phyloP scores from a whole-genome alignment of 2,329 filamentous ascomycete species.

The Pseudogymnoascus sp. region DNA sequence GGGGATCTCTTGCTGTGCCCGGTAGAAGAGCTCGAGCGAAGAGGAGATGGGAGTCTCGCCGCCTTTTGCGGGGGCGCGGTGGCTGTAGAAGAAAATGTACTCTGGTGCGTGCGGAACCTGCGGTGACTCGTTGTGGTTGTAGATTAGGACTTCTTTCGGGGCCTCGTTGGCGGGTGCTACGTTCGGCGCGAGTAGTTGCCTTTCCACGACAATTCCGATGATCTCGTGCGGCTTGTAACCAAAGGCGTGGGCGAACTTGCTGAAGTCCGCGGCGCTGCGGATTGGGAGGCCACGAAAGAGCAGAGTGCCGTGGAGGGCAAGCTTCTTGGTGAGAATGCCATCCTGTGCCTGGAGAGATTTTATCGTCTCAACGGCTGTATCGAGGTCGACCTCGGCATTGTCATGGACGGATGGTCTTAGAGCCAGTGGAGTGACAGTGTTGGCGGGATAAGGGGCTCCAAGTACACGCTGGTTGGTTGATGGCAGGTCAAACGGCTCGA shows the following conservation, averaged over 20 bases:
- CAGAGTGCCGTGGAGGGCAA: slow-evolving; percentile 39
- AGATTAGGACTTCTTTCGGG: slow-evolving; percentile 40
- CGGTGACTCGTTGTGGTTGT: slow-evolving; percentile 44
- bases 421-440: slow-evolving; percentile 35
- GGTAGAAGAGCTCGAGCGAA: slow-evolving; percentile 39
- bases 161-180: slow-evolving; percentile 42
- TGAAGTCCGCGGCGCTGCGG: slow-evolving; percentile 38
- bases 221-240: slow-evolving; percentile 41
- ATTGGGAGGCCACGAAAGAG: slow-evolving; percentile 42
- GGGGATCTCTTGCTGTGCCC: slow-evolving; percentile 39
- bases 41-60: slow-evolving; percentile 42
- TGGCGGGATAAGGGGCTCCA: slow-evolving; percentile 32
- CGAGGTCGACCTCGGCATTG: slow-evolving; percentile 24
- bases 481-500: slow-evolving; percentile 35
- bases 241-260: slow-evolving; percentile 42
- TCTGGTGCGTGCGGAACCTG: slow-evolving; percentile 44
- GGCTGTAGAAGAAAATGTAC: slow-evolving; percentile 43
- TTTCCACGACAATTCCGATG: slow-evolving; percentile 42
- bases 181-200: slow-evolving; percentile 37
- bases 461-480: slow-evolving; percentile 35
- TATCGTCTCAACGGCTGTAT: slow-evolving; percentile 32
- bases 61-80: slow-evolving; percentile 31
- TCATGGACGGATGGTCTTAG: slow-evolving; percentile 28
- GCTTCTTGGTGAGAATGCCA: slow-evolving; percentile 32
- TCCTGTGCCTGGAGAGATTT: slow-evolving; percentile 31